A percentile compares a stretch with the other conserved stretches of the same genome.
phyloP scores from a whole-genome alignment of 2,329 filamentous ascomycete genomes.

The Hypoxylon sp. region DNA sequence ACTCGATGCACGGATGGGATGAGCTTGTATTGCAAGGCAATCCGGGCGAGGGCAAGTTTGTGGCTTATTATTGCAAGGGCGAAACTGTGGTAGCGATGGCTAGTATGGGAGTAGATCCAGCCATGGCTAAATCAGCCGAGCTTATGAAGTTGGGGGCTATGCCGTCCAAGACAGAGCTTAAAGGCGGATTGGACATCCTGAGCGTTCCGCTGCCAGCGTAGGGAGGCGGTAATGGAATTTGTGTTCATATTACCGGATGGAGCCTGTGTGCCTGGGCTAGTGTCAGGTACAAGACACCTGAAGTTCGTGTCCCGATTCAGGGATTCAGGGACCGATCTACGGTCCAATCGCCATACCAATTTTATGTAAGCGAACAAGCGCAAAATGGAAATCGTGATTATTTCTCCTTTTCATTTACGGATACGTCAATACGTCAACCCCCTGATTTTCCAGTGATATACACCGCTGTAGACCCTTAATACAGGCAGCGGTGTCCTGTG shows the following conservation, averaged over 20 bases:
- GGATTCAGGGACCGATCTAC: slow-evolving; percentile 3
- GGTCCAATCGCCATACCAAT: neutral
- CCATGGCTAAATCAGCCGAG: slow-evolving; percentile 85
- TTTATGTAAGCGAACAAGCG: slow-evolving; percentile 20
- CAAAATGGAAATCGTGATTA: slow-evolving; percentile 5
- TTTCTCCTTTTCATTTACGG: slow-evolving; percentile 17
- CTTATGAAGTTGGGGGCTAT: slow-evolving; percentile 87
- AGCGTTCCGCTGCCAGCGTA: slow-evolving; percentile 48
- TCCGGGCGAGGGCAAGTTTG: slow-evolving; percentile 83
- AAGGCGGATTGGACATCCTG: slow-evolving; percentile 71
- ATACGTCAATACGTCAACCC: slow-evolving; percentile 5
- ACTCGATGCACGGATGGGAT: slow-evolving; percentile 86
- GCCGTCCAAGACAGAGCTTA: slow-evolving; percentile 83
- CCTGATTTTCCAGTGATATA: neutral
- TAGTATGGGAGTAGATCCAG: slow-evolving; percentile 90
- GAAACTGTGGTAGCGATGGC: slow-evolving; percentile 91
- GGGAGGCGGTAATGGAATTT: slow-evolving; percentile 4
- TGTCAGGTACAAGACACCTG: slow-evolving; percentile 20
- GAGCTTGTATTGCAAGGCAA: slow-evolving; percentile 86
- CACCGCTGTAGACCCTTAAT: neutral
- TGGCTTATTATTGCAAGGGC: slow-evolving; percentile 89
- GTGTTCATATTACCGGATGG: neutral
- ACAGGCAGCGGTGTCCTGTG: slow-evolving; percentile 2
- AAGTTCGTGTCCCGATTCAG: slow-evolving; percentile 3
- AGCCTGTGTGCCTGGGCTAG: slow-evolving; percentile 24